Evolutionary conservation across 352 stramenopile genomes (phyloP).

Genomic region (Phytophthora sp.): DNA sequence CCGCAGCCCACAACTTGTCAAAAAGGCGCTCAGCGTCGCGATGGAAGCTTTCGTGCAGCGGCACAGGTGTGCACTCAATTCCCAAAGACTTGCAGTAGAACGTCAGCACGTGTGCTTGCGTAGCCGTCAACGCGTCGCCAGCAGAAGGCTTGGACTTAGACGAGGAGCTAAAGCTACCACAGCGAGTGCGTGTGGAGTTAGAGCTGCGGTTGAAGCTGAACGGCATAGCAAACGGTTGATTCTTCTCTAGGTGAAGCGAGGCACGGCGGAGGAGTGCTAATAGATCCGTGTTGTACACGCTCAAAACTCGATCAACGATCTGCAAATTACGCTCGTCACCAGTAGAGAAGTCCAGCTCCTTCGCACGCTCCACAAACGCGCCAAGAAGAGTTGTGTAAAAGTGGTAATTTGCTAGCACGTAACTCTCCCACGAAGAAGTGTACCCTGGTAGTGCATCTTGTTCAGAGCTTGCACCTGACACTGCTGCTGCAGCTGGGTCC

Average conservation of each 20-base stretch:
- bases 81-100: conserved; percentile 85
- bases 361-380: conserved; percentile 79
- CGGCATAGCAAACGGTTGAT: conserved; percentile 66
- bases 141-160: conserved; percentile 32
- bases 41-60: conserved; percentile 77
- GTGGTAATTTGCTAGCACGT: conserved; percentile 88
- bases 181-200: conserved; percentile 29
- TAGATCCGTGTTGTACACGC: conserved; percentile 73
- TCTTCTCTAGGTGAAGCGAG: conserved; percentile 71
- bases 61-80: conserved; percentile 69
- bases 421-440: conserved; percentile 72
- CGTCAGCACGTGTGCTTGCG: conserved; percentile 74
- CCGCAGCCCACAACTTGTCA: conserved; percentile 75
- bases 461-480: conserved; percentile 1
- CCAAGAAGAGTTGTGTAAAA: conserved; percentile 88
- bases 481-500: conserved; percentile 7
- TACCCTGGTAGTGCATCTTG: conserved; percentile 38
- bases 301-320: conserved; percentile 74
- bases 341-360: conserved; percentile 83
- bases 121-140: conserved; percentile 54
- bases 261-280: conserved; percentile 64
- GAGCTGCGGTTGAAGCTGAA: conserved; percentile 39
- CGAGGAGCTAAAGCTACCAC: conserved; percentile 33
- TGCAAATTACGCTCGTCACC: conserved; percentile 65
- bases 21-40: conserved; percentile 85